These are phyloP conservation scores for Monascus purpureus DNA, from an alignment of 495 filamentous ascomycete species.

Conservation along the genomic window DNA sequence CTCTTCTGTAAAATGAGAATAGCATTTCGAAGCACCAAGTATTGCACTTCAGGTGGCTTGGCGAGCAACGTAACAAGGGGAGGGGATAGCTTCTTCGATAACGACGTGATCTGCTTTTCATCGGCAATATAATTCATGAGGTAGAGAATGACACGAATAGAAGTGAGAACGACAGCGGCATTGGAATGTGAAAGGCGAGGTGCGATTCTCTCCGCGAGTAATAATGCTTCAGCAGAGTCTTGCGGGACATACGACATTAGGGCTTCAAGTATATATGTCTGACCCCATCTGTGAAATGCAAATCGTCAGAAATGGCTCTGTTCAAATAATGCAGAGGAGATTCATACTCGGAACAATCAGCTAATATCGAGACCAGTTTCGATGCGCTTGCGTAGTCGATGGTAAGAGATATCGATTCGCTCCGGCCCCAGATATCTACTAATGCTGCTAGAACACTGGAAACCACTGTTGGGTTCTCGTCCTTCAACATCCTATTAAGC, in stretches of 20 bases:
- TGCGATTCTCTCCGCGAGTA: slow-evolving; percentile 86
- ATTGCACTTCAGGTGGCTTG: slow-evolving; percentile 95
- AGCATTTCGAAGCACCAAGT: slow-evolving; percentile 87
- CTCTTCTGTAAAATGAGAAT: slow-evolving; percentile 85
- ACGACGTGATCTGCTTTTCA: slow-evolving; percentile 73
- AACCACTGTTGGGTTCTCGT: slow-evolving; percentile 95
- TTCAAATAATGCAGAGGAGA: slow-evolving; percentile 1
- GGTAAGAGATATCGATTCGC: slow-evolving; percentile 92
- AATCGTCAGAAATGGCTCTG: slow-evolving; percentile 5
- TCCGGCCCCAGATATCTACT: slow-evolving; percentile 98
- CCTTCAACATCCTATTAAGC: slow-evolving; percentile 76
- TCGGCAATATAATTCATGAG: slow-evolving; percentile 98
- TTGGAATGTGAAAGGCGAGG: slow-evolving; percentile 93
- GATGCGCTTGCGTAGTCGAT: slow-evolving; percentile 96
- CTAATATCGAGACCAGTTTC: slow-evolving; percentile 90
- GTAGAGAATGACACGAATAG: slow-evolving; percentile 89
- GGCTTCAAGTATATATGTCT: slow-evolving; percentile 96
- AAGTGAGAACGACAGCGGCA: slow-evolving; percentile 89
- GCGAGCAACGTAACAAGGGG: slow-evolving; percentile 90
- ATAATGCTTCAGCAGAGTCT: slow-evolving; percentile 69
- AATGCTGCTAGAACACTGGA: slow-evolving; percentile 82
- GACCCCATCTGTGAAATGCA: slow-evolving; percentile 68
- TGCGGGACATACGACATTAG: slow-evolving; percentile 97
- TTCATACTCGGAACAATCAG: slow-evolving; percentile 91
- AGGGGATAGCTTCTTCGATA: slow-evolving; percentile 89